Percentiles rank a stretch among this genome's conserved stretches.
phyloP scores from a whole-genome alignment of 2,329 filamentous ascomycete species.

The Arthrobotrys pseudoclavata region DNA sequence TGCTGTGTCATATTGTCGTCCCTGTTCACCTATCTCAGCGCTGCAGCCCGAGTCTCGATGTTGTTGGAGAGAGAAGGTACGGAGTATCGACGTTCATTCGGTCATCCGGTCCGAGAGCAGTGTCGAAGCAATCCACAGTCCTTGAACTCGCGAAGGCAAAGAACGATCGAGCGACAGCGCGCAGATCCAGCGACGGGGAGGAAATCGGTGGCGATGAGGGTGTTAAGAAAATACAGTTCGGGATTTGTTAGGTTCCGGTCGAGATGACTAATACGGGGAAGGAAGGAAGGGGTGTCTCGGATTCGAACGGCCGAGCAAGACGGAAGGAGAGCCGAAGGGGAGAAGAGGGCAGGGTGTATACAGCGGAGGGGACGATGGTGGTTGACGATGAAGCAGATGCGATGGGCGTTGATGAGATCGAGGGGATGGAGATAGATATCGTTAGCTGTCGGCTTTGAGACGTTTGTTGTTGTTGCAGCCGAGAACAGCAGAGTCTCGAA shows the following conservation, averaged over 20 bases:
- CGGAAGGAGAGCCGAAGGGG: neutral
- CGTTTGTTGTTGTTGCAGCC: constrained; percentile 7
- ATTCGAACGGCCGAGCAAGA: neutral
- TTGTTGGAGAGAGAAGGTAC: constrained; percentile 7
- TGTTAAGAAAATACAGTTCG: neutral
- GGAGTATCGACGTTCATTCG: constrained; percentile 29
- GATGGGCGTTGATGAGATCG: constrained; percentile 18
- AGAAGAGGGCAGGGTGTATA: neutral
- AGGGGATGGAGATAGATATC: constrained; percentile 2
- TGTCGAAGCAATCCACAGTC: constrained; percentile 1
- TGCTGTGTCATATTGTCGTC: constrained; percentile 49
- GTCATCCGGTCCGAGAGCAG: constrained; percentile 31
- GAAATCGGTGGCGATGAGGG: neutral
- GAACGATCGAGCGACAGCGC: neutral
- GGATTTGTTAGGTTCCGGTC: neutral
- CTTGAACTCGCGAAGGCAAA: neutral
- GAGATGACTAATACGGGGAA: constrained; percentile 24
- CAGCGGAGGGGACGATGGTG: neutral
- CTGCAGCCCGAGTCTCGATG: constrained; percentile 31
- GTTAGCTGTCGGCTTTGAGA: neutral
- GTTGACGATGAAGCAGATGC: neutral
- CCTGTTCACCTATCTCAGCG: constrained; percentile 26
- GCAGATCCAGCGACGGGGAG: constrained; percentile 31
- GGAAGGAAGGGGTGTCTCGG: constrained; percentile 27
- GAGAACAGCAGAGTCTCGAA: constrained; percentile 17